Base-by-base conservation (phyloP, 2,329 filamentous ascomycete species). In the Elsinoe perseae region DNA sequence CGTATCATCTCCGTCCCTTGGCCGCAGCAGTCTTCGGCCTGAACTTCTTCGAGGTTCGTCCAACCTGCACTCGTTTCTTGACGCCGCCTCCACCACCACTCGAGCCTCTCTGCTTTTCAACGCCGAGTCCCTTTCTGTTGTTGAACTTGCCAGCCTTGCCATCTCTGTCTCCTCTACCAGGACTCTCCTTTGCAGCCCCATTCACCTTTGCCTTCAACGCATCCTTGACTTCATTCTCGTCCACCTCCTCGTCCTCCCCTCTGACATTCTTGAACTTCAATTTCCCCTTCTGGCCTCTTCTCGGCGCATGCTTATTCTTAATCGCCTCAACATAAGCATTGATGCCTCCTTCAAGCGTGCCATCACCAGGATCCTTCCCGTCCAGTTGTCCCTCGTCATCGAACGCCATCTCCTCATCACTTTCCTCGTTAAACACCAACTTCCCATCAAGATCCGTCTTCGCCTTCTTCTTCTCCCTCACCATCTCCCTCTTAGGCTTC, bases 381-480 rank as follows among this genome's bases (percentile, higher is more conserved):
- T 63, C 57, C 7, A 64, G 23, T 60, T 65, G 62, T 20, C 73
- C 74, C 18, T 80, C 75, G 56, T 75, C 73, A 50, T 90, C 85
- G 64, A 88, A 72, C 28, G 81, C 80, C 63, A 80, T 80, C 20
- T 77, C 76, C 40, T 73, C 72, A 21, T 68, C 69, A 4, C 60
- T 61, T 16, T 66, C 65, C 18, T 73, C 75, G 63, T 84, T 85
- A 54, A 95, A 77, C 61, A 95, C 80, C 40, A 95, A 80, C 73
- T 91, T 93, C 60, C 89, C 89, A 67, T 95, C 88, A 50, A 85
- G 70, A 65, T 93, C 84, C 12, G 78, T 78, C 75, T 82, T 87
- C 54, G 84, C 84, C 70, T 85, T 87, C 40, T 73, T 80, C 57
- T 69, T 73, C 5, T 63, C 62, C 8, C 68, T 69, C 14, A 76